Percentiles rank a stretch among this genome's conserved stretches.
Conservation (phyloP, 2,329 filamentous ascomycete genomes). For the Tolypocladium amazonense region DNA sequence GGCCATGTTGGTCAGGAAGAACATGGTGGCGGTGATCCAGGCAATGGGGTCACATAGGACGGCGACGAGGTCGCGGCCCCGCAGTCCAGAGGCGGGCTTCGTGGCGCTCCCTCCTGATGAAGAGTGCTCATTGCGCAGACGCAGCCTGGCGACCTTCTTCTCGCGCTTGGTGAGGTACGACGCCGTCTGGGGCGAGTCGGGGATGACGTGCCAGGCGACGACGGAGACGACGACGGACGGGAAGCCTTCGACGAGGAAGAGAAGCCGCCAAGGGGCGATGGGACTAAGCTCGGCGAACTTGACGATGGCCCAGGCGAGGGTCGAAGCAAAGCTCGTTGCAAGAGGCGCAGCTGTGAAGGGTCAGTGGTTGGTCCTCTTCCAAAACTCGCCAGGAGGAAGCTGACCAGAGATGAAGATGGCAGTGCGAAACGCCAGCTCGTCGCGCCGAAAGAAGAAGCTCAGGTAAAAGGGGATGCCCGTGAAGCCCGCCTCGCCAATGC, state of each 20-base stretch:
- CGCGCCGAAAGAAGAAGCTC: constrained; percentile 52
- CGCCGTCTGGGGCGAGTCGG: constrained; percentile 62
- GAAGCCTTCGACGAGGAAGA: constrained; percentile 79
- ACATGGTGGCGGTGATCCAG: constrained; percentile 71
- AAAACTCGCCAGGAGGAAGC: not conserved
- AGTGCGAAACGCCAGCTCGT: constrained; percentile 74
- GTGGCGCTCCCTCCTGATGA: not conserved
- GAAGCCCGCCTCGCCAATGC: constrained; percentile 56
- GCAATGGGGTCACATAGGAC: constrained; percentile 23
- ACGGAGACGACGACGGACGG: constrained; percentile 68
- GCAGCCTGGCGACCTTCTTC: constrained; percentile 58
- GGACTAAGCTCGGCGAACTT: constrained; percentile 53
- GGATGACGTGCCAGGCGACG: constrained; percentile 63
- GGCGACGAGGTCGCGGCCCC: constrained; percentile 44
- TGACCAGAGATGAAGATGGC: constrained; percentile 73
- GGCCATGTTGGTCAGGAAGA: constrained; percentile 80
- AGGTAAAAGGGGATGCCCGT: constrained; percentile 53
- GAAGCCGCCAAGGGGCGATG: constrained; percentile 73
- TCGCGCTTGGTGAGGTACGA: constrained; percentile 52
- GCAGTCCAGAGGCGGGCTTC: constrained; percentile 26
- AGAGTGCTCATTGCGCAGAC: constrained; percentile 42
- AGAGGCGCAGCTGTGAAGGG: constrained; percentile 53
- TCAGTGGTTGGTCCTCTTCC: not conserved
- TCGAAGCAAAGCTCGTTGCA: constrained; percentile 69
- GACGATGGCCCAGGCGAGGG: constrained; percentile 69